Evolutionary conservation across 2,329 filamentous ascomycete species (phyloP).

Genomic region (Botrytis pseudocinerea): DNA sequence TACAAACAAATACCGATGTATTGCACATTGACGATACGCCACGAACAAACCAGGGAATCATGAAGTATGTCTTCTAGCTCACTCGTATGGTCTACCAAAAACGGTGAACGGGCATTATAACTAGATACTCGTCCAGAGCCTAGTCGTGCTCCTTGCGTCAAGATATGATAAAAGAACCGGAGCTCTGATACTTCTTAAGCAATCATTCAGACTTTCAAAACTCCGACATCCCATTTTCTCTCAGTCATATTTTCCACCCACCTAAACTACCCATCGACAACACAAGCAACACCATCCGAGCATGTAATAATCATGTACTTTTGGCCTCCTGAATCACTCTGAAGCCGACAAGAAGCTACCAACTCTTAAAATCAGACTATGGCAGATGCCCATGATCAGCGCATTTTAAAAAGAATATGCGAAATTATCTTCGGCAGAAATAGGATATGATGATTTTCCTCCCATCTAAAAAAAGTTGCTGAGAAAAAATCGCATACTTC

Average conservation of each 20-base stretch:
- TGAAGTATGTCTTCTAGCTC: neutral
- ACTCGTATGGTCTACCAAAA: neutral
- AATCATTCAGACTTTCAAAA: neutral
- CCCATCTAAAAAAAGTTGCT: neutral
- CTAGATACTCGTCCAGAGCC: neutral
- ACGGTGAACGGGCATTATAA: neutral
- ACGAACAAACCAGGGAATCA: neutral
- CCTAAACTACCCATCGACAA: too few relatives aligned
- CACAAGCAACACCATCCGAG: neutral
- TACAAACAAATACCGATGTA: neutral
- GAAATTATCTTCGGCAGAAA: neutral
- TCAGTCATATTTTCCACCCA: neutral
- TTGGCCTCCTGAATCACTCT: too few relatives aligned
- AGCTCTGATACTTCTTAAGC: neutral
- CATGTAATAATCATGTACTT: neutral
- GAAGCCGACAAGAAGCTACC: neutral
- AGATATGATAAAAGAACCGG: neutral
- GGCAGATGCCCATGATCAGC: too few relatives aligned
- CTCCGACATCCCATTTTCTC: neutral
- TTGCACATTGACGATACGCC: neutral
- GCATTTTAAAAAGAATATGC: neutral
- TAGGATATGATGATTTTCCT: neutral
- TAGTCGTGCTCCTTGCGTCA: neutral
- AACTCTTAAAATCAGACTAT: neutral
- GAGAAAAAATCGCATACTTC: neutral